Base-by-base conservation (phyloP, 2,329 filamentous ascomycete species). In the Cordyceps pruinosa region DNA sequence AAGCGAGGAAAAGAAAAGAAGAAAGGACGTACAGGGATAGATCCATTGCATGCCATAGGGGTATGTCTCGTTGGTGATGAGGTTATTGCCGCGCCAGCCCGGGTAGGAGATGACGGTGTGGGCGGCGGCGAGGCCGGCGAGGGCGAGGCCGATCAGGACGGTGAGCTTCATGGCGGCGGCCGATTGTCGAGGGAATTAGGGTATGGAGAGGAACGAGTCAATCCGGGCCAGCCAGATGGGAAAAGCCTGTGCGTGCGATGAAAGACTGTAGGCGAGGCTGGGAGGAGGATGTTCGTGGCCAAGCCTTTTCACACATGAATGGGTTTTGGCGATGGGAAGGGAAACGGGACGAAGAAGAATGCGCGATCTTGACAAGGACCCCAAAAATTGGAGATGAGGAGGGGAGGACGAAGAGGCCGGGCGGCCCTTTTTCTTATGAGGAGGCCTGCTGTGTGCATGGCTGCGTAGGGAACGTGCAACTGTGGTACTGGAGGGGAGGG, bases 11-110 rank as follows among this genome's bases (percentile, higher is more conserved):
- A 17, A 12, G 37, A 25, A 42, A 23, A 25, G n/a, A 12, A 25
- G 56, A 42, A 32, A 58, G 48, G 19, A 77, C 89, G 75, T 77
- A 96, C 91, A 97, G 72, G 92, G 91, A 77, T 96, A 96, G 70
- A 86, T 85, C 91, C 91, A 97, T 76, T 96, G 88, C 89, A 94
- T 93, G 73, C 91, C 92, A 64, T 89, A 96, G 2, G 91, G 91
- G 64, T 84, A 94, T 1, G 81, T 85, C 2, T 83, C 84, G 70
- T 90, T 95, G 44, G 86, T 88, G 68, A 87, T 81, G 61, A 96
- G 82, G 69, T 90, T 95, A 76, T 96, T 86, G 62, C 90, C 91
- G 80, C 91, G 77, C 85, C 88, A 93, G 63, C 88, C 89, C 0
- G 90, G 91, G 68, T 95, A 95, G 61, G 86, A 86, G 70, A 96